Base-by-base conservation (phyloP, 2,329 filamentous ascomycete genomes). In the Camptophora hylomeconis region DNA sequence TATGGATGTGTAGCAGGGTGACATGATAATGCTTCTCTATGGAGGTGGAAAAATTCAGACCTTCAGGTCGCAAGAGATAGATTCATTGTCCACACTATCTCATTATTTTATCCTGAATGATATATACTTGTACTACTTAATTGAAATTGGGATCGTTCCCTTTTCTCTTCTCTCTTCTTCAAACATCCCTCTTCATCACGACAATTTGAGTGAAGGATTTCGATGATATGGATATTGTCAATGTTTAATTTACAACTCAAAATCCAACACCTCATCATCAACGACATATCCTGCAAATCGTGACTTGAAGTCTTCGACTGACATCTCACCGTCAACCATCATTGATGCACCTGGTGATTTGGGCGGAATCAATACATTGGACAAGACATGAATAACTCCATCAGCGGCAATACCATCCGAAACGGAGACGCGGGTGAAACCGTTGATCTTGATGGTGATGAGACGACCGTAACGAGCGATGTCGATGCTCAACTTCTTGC, bases 371-470 rank as follows among this genome's bases (percentile, higher is more conserved):
- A 92, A 57, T 0, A 93, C 72, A 33, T 65, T 65, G 26, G 67
- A 64, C 0, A 89, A 62, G 10, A 87, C 73, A 32, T 93, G 86
- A 20, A 92, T 69, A 9, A 87, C 83, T 17, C 86, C 86, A 48
- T 93, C 80, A 46, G 66, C 69, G 0, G 76, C 79, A 31, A 89
- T 53, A 1, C 65, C 75, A 48, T 93, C 83, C 38, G 74, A 61
- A 5, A 81, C 58, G 0, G 61, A 60, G 1, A 92, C 78, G 5
- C 60, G 60, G 3, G 65, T 61, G 41, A 75, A 76, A 9, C 75
- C 80, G 46, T 93, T 93, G 45, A 92, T 65, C 49, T 72, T 72
- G 37, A 93, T 75, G 4, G 56, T 65, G 29, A 79, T 71, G 45
- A 79, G 73, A 1, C 77, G 70, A n/a, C 70, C 72, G 45, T 69